phyloP scores from a whole-genome alignment of 1,139 yeast species.

The Candida sp. region DNA sequence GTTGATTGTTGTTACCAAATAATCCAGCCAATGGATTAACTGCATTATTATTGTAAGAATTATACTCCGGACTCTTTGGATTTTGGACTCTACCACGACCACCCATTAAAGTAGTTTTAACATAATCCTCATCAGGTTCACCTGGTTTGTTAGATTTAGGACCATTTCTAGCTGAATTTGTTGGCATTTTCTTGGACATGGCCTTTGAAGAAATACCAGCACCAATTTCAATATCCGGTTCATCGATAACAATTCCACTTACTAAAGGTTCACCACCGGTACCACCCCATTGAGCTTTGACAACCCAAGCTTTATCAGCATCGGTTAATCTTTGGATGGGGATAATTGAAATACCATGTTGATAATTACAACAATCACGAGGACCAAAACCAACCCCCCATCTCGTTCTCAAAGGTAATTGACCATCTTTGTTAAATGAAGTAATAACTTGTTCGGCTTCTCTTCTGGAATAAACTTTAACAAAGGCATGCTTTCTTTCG shows the following conservation, averaged over 20 bases:
- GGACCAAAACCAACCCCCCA: constrained; percentile 99
- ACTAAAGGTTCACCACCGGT: constrained; percentile 86
- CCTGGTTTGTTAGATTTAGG: constrained; percentile 76
- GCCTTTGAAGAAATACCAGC: constrained; percentile 93
- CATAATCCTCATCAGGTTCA: constrained; percentile 48
- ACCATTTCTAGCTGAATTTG: constrained; percentile 82
- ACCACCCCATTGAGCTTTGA: constrained; percentile 95
- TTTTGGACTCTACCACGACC: constrained; percentile 12
- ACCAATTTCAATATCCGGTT: constrained; percentile 97
- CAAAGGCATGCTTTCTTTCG: constrained; percentile 94
- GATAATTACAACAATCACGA: constrained; percentile 95
- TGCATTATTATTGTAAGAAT: constrained; percentile 31
- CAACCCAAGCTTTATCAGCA: constrained; percentile 89
- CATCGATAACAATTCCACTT: constrained; percentile 85
- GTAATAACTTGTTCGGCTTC: constrained; percentile 83
- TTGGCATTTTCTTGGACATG: constrained; percentile 83
- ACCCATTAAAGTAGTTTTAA: constrained; percentile 33
- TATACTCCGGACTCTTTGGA: constrained; percentile 34
- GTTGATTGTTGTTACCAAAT: constrained; percentile 25
- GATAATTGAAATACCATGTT: constrained; percentile 82
- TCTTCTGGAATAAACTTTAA: constrained; percentile 89
- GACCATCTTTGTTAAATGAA: constrained; percentile 49
- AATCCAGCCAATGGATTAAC: constrained; percentile 55
- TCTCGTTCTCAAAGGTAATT: constrained; percentile 69
- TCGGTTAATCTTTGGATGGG: constrained; percentile 88